A percentile compares a stretch with the other conserved stretches of the same genome.
Evolutionary conservation across 805 yeast genomes (phyloP).

Genomic region (Babjeviella inositovora): DNA sequence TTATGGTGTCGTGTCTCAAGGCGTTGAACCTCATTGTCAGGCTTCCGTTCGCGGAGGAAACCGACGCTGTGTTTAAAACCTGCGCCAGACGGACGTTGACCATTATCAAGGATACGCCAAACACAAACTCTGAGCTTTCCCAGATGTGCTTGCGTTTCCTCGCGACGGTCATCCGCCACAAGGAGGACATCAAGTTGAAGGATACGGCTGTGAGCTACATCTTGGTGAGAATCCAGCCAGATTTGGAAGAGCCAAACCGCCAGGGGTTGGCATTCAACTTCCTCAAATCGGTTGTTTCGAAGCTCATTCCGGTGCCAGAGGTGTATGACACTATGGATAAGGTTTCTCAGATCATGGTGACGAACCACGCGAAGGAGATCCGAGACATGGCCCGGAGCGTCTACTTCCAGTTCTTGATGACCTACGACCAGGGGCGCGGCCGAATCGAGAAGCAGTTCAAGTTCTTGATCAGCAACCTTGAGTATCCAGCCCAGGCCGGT

Average conservation of each 20-base stretch:
- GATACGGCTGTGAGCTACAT: slow-evolving; percentile 62
- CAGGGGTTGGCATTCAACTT: slow-evolving; percentile 84
- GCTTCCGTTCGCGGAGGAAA: slow-evolving; percentile 42
- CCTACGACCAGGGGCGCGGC: slow-evolving; percentile 86
- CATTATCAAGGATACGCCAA: slow-evolving; percentile 60
- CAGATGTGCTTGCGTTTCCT: slow-evolving; percentile 68
- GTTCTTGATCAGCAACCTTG: slow-evolving; percentile 63
- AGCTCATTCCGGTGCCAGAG: slow-evolving; percentile 69
- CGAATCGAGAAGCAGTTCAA: slow-evolving; percentile 71
- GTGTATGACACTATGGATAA: slow-evolving; percentile 78
- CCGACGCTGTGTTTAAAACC: slow-evolving; percentile 32
- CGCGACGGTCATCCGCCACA: slow-evolving; percentile 56
- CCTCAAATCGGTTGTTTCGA: slow-evolving; percentile 59
- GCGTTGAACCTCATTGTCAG: slow-evolving; percentile 44
- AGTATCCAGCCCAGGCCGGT: slow-evolving; percentile 77
- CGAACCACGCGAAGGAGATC: slow-evolving; percentile 70
- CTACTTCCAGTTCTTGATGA: slow-evolving; percentile 77
- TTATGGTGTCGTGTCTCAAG: slow-evolving; percentile 52
- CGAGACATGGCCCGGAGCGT: slow-evolving; percentile 75
- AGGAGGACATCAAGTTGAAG: slow-evolving; percentile 46
- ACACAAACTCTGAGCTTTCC: slow-evolving; percentile 63
- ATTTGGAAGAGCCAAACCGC: slow-evolving; percentile 75
- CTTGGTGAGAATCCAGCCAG: slow-evolving; percentile 62
- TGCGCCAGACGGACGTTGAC: slow-evolving; percentile 45
- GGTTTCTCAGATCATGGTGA: slow-evolving; percentile 74